These are phyloP conservation scores for Eleusine coracana DNA, from an alignment of 176 grass and related monocot genomes.

Conservation along the genomic window DNA sequence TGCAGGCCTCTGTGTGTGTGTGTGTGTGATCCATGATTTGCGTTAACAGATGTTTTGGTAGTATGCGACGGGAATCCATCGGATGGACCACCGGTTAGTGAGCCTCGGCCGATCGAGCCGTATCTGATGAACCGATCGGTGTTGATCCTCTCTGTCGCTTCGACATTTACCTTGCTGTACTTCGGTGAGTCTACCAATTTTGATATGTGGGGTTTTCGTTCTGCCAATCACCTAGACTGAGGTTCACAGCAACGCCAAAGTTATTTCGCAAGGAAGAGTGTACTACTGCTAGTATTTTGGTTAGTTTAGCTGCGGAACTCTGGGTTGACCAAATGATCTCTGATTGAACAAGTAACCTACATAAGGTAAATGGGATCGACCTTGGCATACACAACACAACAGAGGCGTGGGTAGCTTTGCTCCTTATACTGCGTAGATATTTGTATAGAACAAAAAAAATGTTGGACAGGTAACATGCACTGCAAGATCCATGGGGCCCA, in stretches of 20 bases:
- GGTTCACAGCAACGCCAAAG: neutral
- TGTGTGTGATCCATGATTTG: slow-evolving; percentile 19
- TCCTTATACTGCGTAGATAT: neutral
- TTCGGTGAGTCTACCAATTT: too few species aligned
- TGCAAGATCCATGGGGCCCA: slow-evolving; percentile 8
- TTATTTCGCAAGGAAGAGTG: neutral
- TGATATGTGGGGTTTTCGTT: neutral
- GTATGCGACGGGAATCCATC: neutral
- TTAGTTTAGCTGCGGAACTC: neutral
- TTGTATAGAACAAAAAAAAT: neutral
- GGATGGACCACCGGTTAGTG: neutral
- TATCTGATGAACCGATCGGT: neutral
- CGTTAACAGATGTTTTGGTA: neutral
- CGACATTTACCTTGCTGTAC: neutral
- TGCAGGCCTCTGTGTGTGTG: neutral
- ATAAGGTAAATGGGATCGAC: slow-evolving; percentile 24
- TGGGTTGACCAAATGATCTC: neutral
- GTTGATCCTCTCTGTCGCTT: neutral
- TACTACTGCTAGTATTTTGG: neutral
- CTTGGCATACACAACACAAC: slow-evolving; percentile 18
- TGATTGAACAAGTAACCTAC: neutral
- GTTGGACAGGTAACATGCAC: slow-evolving; percentile 36
- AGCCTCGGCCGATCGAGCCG: neutral
- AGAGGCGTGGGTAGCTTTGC: neutral
- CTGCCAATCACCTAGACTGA: neutral